Evolutionary conservation across 306 rosid species (phyloP).

Genomic region (Quercus dentata): DNA sequence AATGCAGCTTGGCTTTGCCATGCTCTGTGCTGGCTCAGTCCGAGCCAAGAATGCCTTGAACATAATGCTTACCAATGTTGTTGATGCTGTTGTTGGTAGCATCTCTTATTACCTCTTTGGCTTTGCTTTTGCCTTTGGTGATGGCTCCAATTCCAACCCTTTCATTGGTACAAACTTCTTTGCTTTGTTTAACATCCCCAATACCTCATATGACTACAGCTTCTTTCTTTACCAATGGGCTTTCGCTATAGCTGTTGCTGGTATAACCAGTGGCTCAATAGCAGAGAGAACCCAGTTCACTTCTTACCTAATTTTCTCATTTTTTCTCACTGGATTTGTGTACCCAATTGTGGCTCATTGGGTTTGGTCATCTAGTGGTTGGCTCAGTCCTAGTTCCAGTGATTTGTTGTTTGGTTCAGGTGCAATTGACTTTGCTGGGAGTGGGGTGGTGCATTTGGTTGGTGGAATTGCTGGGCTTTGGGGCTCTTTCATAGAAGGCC

Average conservation of each 20-base stretch:
- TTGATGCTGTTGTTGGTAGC: slow-evolving; percentile 77
- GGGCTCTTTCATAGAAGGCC: slow-evolving; percentile 75
- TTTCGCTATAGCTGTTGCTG: slow-evolving; percentile 75
- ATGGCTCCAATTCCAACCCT: slow-evolving; percentile 46
- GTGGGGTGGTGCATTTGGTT: slow-evolving; percentile 80
- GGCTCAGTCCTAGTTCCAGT: slow-evolving; percentile 52
- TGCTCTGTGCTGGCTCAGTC: slow-evolving; percentile 86
- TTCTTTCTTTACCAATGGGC: slow-evolving; percentile 87
- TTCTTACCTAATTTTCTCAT: slow-evolving; percentile 61
- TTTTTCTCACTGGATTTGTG: slow-evolving; percentile 68
- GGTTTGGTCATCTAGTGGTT: slow-evolving; percentile 74
- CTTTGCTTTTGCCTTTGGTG: slow-evolving; percentile 72
- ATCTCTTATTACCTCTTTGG: slow-evolving; percentile 81
- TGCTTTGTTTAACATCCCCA: slow-evolving; percentile 49
- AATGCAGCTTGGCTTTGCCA: slow-evolving; percentile 81
- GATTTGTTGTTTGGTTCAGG: slow-evolving; percentile 55
- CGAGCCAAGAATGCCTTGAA: slow-evolving; percentile 79
- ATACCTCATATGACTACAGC: slow-evolving; percentile 45
- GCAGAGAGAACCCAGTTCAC: slow-evolving; percentile 75
- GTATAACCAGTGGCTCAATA: slow-evolving; percentile 73
- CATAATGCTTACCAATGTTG: slow-evolving; percentile 79
- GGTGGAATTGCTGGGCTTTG: slow-evolving; percentile 73
- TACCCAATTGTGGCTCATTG: slow-evolving; percentile 74
- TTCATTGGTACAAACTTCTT: slow-evolving; percentile 63
- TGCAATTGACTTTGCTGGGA: slow-evolving; percentile 74